Evolutionary conservation across 305 asterid species (phyloP).

Genomic region (Ajuga reptans): DNA sequence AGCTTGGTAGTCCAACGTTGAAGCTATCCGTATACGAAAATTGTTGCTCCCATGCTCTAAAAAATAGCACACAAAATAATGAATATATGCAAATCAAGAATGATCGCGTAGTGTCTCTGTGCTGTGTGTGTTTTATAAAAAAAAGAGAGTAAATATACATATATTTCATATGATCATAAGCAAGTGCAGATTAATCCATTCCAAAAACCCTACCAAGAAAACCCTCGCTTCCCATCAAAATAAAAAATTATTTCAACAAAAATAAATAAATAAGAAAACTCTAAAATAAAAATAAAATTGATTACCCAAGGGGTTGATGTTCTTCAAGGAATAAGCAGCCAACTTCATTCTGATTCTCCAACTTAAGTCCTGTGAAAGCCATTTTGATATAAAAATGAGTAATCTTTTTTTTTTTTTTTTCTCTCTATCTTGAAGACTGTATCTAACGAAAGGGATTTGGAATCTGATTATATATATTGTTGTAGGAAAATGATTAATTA

Average conservation of each 20-base stretch:
- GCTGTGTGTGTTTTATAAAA: no score
- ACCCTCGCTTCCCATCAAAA: neutral
- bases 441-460: neutral
- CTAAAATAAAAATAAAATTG: neutral
- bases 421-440: neutral
- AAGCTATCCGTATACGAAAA: slow-evolving; percentile 21
- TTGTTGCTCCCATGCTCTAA: slow-evolving; percentile 39
- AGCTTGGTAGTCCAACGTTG: slow-evolving; percentile 13
- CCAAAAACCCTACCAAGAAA: neutral
- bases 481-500: slow-evolving; percentile 17
- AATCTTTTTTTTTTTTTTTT: neutral
- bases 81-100: no score
- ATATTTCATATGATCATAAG: no score
- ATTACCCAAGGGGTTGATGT: slow-evolving; percentile 37
- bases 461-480: slow-evolving; percentile 19
- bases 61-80: neutral
- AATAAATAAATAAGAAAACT: no score
- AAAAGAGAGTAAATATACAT: no score
- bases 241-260: neutral
- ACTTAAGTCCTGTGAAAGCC: slow-evolving; percentile 30
- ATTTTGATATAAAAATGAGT: slow-evolving; percentile 11
- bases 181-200: no score
- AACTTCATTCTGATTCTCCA: slow-evolving; percentile 26
- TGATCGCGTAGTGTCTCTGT: no score
- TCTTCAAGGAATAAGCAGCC: slow-evolving; percentile 33